phyloP scores from a whole-genome alignment of 2,329 filamentous ascomycete species.

The Biscogniauxia mediterranea region DNA sequence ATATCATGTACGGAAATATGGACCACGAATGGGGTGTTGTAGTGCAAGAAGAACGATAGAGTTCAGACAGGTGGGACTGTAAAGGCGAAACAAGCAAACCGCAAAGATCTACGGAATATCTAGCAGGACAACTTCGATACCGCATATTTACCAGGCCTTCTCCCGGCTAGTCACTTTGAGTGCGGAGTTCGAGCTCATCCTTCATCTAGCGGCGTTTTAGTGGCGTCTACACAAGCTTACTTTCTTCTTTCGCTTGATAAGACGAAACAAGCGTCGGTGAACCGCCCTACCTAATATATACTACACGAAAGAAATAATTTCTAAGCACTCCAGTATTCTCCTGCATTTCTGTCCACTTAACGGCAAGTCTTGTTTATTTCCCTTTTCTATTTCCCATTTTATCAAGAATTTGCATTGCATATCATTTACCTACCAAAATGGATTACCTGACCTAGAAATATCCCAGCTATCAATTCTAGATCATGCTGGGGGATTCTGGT shows the following conservation, averaged over 20 bases:
- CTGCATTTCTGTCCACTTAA: not conserved
- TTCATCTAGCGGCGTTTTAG: not conserved
- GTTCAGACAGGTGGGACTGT: not conserved
- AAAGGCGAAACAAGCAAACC: not conserved
- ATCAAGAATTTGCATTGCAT: too few species aligned
- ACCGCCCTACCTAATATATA: not conserved
- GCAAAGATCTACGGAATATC: not conserved
- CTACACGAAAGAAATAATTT: too few species aligned
- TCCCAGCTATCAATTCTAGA: too few species aligned
- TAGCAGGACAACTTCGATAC: not conserved
- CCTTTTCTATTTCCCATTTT: too few species aligned
- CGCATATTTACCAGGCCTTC: not conserved
- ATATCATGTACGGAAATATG: slow-evolving; percentile 73
- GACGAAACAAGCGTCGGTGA: not conserved
- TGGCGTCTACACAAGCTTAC: not conserved
- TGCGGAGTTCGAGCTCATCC: not conserved
- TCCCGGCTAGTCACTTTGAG: not conserved
- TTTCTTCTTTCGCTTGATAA: not conserved
- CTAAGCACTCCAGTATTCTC: not conserved
- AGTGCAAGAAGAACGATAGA: slow-evolving; percentile 55
- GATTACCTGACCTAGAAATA: too few species aligned
- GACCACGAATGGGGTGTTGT: slow-evolving; percentile 69
- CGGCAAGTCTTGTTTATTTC: not conserved
- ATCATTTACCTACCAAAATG: too few species aligned
- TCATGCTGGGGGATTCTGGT: too few species aligned